These are phyloP conservation scores for Corynascus novoguineensis DNA, from an alignment of 495 filamentous ascomycete species.

Conservation along the genomic window DNA sequence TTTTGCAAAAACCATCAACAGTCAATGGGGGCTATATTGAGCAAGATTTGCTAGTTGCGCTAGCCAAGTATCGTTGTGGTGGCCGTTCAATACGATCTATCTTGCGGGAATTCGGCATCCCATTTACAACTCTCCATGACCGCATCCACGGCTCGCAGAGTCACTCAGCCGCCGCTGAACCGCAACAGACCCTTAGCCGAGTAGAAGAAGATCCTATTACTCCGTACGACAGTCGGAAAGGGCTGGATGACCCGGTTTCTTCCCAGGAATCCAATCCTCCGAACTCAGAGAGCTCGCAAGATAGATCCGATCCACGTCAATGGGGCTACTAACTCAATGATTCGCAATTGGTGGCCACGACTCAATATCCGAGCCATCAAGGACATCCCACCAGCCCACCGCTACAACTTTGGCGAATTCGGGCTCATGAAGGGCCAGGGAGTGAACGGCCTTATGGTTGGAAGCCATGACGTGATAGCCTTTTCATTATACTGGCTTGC, in stretches of 20 bases:
- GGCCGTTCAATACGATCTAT: slow-evolving; percentile 1
- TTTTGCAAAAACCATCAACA: too few species aligned
- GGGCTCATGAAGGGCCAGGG: background rate
- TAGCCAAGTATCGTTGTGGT: background rate
- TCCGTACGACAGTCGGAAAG: background rate
- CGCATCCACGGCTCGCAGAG: background rate
- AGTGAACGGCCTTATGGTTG: background rate
- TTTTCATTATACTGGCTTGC: too few species aligned
- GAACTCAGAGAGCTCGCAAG: background rate
- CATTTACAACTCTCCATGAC: background rate
- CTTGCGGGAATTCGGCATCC: background rate
- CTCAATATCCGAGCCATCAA: background rate
- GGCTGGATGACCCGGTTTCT: background rate
- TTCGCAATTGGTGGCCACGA: background rate
- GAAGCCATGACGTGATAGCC: too few species aligned
- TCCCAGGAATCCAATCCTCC: background rate
- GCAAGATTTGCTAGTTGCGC: background rate
- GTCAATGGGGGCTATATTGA: too few species aligned
- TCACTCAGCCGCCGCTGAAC: background rate
- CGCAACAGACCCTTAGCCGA: background rate
- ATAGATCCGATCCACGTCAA: background rate
- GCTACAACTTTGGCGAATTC: background rate
- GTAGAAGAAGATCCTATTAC: background rate
- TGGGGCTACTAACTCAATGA: background rate
- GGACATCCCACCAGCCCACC: background rate